Conservation (phyloP, 2,329 filamentous ascomycete genomes). For the Cercospora janseana region DNA sequence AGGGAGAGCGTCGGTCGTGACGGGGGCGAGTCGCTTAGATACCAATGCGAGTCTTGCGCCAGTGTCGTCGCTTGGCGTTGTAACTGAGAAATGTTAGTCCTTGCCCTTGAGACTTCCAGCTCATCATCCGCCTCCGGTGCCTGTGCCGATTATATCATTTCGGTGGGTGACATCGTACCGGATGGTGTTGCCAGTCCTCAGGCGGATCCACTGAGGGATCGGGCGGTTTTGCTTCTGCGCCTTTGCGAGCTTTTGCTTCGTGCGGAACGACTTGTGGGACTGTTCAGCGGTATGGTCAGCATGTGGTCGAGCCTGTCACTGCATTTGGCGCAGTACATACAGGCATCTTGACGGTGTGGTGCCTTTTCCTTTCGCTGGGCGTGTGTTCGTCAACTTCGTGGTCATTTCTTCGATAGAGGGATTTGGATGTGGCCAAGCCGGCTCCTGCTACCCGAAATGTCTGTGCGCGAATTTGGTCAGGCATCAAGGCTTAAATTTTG, state of each 20-base stretch:
- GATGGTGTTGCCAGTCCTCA: constrained; percentile 98
- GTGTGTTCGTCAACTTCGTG: constrained; percentile 11
- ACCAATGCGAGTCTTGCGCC: constrained; percentile 99
- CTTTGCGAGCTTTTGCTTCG: constrained; percentile 99
- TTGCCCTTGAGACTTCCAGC: neutral
- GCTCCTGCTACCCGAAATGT: constrained; percentile 1
- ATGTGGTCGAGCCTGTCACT: neutral
- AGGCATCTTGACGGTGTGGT: constrained; percentile 37
- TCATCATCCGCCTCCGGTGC: neutral
- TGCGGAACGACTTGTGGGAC: constrained; percentile 99
- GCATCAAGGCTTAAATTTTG: constrained; percentile 6
- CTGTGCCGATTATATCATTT: neutral
- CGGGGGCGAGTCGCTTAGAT: constrained; percentile 70
- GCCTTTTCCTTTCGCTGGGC: constrained; percentile 22
- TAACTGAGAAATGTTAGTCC: constrained; percentile 62
- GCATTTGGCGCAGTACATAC: constrained; percentile 26
- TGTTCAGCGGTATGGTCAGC: constrained; percentile 44
- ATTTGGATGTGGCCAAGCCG: constrained; percentile 10
- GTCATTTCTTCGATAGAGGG: constrained; percentile 5
- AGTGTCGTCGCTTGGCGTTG: constrained; percentile 99
- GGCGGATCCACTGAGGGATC: constrained; percentile 99
- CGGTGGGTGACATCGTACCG: constrained; percentile 67
- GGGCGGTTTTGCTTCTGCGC: constrained; percentile 99
- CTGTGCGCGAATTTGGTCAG: neutral
- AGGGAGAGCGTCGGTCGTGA: constrained; percentile 19